phyloP scores from a whole-genome alignment of 768 basidiomycete species.

The Clathrus columnatus region DNA sequence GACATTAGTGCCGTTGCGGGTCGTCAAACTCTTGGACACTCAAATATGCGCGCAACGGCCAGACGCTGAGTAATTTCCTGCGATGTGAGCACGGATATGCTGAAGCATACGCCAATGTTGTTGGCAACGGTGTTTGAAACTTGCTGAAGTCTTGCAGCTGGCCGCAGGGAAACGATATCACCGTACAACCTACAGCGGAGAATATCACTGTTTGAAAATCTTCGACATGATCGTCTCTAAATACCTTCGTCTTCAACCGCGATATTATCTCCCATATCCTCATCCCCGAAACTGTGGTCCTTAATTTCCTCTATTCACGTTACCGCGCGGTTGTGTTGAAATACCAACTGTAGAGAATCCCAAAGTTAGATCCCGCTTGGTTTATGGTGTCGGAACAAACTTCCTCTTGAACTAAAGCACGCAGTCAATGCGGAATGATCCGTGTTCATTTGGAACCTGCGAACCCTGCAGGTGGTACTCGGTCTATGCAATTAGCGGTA shows the following conservation, averaged over 20 bases:
- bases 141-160: conserved; percentile 87
- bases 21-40: conserved; percentile 85
- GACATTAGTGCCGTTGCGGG: conserved; percentile 93
- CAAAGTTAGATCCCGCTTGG: conserved; percentile 50
- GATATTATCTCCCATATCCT: conserved; percentile 99
- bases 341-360: conserved; percentile 62
- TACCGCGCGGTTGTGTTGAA: conserved; percentile 92
- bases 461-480: too few relatives aligned
- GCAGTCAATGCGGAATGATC: conserved; percentile 52
- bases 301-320: conserved; percentile 87
- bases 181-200: conserved; percentile 44
- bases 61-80: conserved; percentile 64
- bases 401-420: conserved; percentile 85
- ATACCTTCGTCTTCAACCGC: conserved; percentile 88
- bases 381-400: conserved; percentile 90
- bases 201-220: conserved; percentile 79
- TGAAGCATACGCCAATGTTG: conserved; percentile 71
- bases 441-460: conserved; percentile 31
- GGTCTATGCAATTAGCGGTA: conserved; percentile 81
- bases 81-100: conserved; percentile 77
- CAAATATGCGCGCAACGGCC: conserved; percentile 81
- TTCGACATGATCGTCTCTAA: conserved; percentile 95
- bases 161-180: conserved; percentile 75
- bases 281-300: conserved; percentile 88
- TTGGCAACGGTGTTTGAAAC: conserved; percentile 76